phyloP scores from a whole-genome alignment of 1,284 basidiomycete species.

The Ustilago lituana region DNA sequence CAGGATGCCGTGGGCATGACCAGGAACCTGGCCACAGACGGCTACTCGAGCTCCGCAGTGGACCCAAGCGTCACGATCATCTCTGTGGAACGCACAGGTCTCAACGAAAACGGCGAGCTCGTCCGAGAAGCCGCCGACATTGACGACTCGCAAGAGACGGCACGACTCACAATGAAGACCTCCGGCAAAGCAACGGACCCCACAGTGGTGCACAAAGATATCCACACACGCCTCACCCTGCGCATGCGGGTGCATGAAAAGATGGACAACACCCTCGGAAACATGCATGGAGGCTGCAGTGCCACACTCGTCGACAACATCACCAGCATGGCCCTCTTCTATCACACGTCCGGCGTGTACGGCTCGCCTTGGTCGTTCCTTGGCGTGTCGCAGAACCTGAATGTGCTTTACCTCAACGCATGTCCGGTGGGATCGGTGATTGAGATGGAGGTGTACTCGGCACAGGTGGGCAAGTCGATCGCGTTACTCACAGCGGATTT shows the following conservation, averaged over 20 bases:
- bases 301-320: slow-evolving; percentile 57
- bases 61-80: slow-evolving; percentile 29
- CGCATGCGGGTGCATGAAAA: slow-evolving; percentile 52
- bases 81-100: slow-evolving; percentile 33
- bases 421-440: slow-evolving; percentile 54
- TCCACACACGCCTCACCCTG: slow-evolving; percentile 39
- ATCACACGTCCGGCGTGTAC: slow-evolving; percentile 48
- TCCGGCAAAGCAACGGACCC: slow-evolving; percentile 12
- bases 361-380: slow-evolving; percentile 58
- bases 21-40: slow-evolving; percentile 18
- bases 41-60: slow-evolving; percentile 38
- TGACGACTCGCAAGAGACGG: slow-evolving; percentile 26
- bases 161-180: slow-evolving; percentile 26
- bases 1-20: slow-evolving; percentile 48
- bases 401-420: slow-evolving; percentile 58
- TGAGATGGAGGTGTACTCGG: slow-evolving; percentile 54
- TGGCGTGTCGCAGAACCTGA: slow-evolving; percentile 62
- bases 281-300: slow-evolving; percentile 56
- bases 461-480: slow-evolving; percentile 50
- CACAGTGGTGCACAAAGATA: slow-evolving; percentile 33
- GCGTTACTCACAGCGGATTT: slow-evolving; percentile 53
- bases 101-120: slow-evolving; percentile 27
- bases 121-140: slow-evolving; percentile 34
- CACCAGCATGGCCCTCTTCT: slow-evolving; percentile 43
- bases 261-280: slow-evolving; percentile 57